Evolutionary conservation across 2,329 filamentous ascomycete genomes (phyloP).

Genomic region (Colletotrichum sp.): DNA sequence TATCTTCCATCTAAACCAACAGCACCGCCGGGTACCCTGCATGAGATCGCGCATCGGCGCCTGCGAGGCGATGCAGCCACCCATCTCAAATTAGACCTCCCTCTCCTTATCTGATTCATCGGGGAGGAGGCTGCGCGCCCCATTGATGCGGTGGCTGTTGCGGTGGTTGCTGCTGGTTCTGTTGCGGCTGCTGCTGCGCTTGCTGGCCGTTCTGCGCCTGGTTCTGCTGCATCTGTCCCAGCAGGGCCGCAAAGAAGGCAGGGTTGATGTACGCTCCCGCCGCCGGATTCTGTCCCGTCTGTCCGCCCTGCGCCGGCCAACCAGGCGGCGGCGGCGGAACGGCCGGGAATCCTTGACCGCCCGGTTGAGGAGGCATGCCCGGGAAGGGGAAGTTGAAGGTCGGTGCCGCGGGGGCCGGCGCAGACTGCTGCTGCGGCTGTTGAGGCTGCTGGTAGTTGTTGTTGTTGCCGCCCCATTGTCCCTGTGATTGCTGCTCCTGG

Average conservation of each 20-base stretch:
- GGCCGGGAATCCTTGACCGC: slow-evolving; percentile 34
- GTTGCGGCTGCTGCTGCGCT: slow-evolving; percentile 20
- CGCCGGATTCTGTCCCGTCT: slow-evolving; percentile 36
- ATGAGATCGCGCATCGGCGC: background rate
- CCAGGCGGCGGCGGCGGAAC: slow-evolving; percentile 48
- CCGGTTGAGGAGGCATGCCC: slow-evolving; percentile 42
- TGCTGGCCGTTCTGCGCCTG: slow-evolving; percentile 27
- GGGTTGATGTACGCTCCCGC: slow-evolving; percentile 60
- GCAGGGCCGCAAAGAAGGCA: slow-evolving; percentile 57
- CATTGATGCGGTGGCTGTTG: slow-evolving; percentile 23
- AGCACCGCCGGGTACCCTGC: background rate
- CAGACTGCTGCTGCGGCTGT: slow-evolving; percentile 28
- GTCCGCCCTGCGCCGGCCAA: slow-evolving; percentile 36
- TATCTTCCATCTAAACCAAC: background rate
- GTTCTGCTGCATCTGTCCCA: slow-evolving; percentile 47
- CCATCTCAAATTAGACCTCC: background rate
- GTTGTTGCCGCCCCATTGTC: slow-evolving; percentile 33
- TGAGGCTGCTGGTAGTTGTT: background rate
- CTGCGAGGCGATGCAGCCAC: background rate
- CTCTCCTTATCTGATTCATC: background rate
- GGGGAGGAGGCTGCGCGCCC: slow-evolving; percentile 16
- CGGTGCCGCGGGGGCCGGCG: slow-evolving; percentile 30
- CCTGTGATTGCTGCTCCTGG: slow-evolving; percentile 31
- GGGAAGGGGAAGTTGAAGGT: slow-evolving; percentile 50
- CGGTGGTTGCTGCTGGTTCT: slow-evolving; percentile 28